Percentiles rank a stretch among this genome's conserved stretches.
These are phyloP conservation scores for Agrocybe praecox DNA, from an alignment of 768 basidiomycete genomes.

Conservation along the genomic window DNA sequence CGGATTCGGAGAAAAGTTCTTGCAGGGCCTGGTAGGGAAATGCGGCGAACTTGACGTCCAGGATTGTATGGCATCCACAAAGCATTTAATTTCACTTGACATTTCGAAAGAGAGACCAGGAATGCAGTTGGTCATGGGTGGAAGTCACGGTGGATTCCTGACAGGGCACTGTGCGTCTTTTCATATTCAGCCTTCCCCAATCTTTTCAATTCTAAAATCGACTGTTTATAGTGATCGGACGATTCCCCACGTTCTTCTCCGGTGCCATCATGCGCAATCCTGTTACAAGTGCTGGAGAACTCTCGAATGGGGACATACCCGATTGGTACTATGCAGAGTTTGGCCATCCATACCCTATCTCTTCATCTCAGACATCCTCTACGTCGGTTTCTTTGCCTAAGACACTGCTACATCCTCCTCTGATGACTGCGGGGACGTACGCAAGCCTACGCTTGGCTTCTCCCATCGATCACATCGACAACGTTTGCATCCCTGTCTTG, in stretches of 20 bases:
- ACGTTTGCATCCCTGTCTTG: constrained; percentile 54
- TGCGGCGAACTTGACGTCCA: constrained; percentile 69
- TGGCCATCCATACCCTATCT: constrained; percentile 42
- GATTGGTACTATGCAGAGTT: constrained; percentile 66
- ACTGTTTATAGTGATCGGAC: constrained; percentile 54
- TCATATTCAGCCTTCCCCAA: not conserved
- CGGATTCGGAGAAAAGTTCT: constrained; percentile 66
- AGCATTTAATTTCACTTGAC: constrained; percentile 50
- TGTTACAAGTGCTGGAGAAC: constrained; percentile 62
- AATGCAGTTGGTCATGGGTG: constrained; percentile 60
- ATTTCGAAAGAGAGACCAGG: constrained; percentile 50
- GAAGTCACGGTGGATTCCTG: constrained; percentile 74
- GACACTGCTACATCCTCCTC: constrained; percentile 17
- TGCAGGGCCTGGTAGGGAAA: constrained; percentile 54
- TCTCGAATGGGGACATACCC: constrained; percentile 63
- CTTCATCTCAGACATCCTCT: constrained; percentile 25
- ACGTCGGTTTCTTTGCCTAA: constrained; percentile 4
- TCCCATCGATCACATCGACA: constrained; percentile 56
- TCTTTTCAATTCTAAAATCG: not conserved
- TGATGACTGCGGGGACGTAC: constrained; percentile 49
- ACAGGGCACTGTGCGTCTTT: constrained; percentile 52
- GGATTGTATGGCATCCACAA: constrained; percentile 59
- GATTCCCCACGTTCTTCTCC: constrained; percentile 60
- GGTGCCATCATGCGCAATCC: constrained; percentile 71
- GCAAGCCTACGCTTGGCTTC: constrained; percentile 48